A percentile compares a stretch with the other conserved stretches of the same genome.
phyloP scores from a whole-genome alignment of 495 filamentous ascomycete genomes.

The Tuber aestivum region DNA sequence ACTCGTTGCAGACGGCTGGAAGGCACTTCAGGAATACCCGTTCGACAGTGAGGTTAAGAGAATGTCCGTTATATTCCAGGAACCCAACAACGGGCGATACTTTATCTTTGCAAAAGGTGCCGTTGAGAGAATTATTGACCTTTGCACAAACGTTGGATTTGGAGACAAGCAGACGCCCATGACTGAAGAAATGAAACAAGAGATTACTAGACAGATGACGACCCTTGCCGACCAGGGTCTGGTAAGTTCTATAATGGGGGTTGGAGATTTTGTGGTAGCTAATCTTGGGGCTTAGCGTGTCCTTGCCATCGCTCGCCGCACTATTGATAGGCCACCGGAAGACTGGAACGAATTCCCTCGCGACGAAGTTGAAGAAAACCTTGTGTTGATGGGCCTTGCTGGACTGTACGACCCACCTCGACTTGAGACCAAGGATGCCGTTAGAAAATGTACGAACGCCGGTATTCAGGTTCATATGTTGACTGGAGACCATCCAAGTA shows the following conservation, averaged over 20 bases:
- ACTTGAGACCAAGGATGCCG: constrained; percentile 59
- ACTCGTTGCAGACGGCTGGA: constrained; percentile 53
- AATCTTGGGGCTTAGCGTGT: constrained; percentile 48
- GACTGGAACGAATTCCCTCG: constrained; percentile 40
- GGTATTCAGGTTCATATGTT: constrained; percentile 78
- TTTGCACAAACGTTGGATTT: constrained; percentile 58
- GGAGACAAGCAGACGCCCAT: constrained; percentile 51
- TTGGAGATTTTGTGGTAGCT: not conserved
- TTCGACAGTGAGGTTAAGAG: constrained; percentile 78
- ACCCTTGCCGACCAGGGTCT: constrained; percentile 68
- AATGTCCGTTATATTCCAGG: constrained; percentile 70
- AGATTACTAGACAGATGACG: constrained; percentile 60
- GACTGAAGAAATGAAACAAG: constrained; percentile 55
- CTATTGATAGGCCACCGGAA: constrained; percentile 20
- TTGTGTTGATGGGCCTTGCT: constrained; percentile 62
- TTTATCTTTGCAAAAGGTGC: constrained; percentile 74
- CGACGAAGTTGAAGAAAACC: constrained; percentile 51
- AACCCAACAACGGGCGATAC: constrained; percentile 36
- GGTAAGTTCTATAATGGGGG: not conserved
- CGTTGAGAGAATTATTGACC: constrained; percentile 69
- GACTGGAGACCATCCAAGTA: constrained; percentile 68
- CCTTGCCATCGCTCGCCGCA: constrained; percentile 63
- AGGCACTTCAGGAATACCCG: constrained; percentile 66
- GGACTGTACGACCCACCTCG: constrained; percentile 72
- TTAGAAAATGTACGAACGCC: constrained; percentile 59